Conservation (phyloP, 257 asterid genomes). For the Paraleonurus japonicus region DNA sequence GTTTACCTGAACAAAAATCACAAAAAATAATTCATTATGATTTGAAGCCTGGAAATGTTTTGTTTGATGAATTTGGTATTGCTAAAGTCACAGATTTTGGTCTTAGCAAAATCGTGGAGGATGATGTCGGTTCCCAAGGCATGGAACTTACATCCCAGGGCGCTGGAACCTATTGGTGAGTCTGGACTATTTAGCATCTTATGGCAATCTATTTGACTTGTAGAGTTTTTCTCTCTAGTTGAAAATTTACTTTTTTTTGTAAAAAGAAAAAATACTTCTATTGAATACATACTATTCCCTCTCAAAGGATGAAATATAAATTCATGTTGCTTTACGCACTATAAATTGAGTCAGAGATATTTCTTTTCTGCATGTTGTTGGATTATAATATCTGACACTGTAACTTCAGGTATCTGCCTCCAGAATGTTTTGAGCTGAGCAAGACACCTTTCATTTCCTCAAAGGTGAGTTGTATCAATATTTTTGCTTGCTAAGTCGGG, state of each 20-base stretch:
- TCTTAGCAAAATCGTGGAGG: constrained; percentile 98
- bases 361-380: not conserved
- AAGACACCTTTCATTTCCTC: constrained; percentile 96
- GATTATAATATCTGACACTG: constrained; percentile 12
- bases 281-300: not conserved
- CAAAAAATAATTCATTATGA: constrained; percentile 96
- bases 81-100: constrained; percentile 99
- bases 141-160: constrained; percentile 99
- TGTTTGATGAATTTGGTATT: constrained; percentile 81
- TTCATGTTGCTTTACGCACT: not conserved
- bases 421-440: constrained; percentile 97
- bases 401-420: constrained; percentile 89
- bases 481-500: not conserved
- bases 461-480: constrained; percentile 51
- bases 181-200: constrained; percentile 18
- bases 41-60: constrained; percentile 97
- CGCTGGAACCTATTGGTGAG: constrained; percentile 99
- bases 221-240: not conserved
- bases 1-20: constrained; percentile 87
- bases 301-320: not conserved
- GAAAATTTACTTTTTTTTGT: no score
- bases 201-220: not conserved
- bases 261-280: not conserved
- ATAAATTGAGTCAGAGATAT: not conserved
- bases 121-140: constrained; percentile 97